Base-by-base conservation (phyloP, 2,329 filamentous ascomycete species). In the Fusarium coicis region DNA sequence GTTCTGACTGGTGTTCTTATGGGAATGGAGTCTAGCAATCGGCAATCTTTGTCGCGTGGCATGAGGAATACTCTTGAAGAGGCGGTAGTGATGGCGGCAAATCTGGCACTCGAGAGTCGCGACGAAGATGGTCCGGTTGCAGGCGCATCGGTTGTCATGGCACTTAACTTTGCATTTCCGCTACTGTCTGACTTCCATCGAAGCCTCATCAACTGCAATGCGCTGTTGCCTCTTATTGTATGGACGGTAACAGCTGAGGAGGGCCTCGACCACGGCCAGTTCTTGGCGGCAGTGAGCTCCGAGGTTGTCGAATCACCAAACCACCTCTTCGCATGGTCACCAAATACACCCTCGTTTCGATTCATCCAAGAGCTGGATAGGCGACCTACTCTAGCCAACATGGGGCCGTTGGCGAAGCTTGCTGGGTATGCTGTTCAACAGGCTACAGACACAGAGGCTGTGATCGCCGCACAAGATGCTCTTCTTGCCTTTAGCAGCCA, bases 1-100 rank as follows among this genome's bases (percentile, higher is more conserved):
- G 88, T 95, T 10, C 87, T 97, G 14, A 91, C 91, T 0, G 95
- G 94, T 7, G 84, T 97, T 28, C 82, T 97, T 65, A 88, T 96
- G 79, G 94, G 93, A 14, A 92, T 95, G 78, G 92, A 93, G 73
- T 85, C 87, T 21, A 86, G 89, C 68, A 88, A 91, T 44, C 84
- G 90, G 50, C 87, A 88, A 66, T 88, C 89, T n/a, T 81, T 95
- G n/a, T 89, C 91, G 10, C 83, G 85, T 37, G 82, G 86, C 56
- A 86, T 96, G 80, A 87, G 91, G 50, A 87, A 85, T 39, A 93
- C 89, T 46, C 84, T 97, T 1, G 93, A 96, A 78, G 85, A 87
- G 23, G 93, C 93, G 4, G 87, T 97, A 39, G 91, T 94, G 14
- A 90, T 88, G 37, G 93, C 94, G 15, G 86, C 91, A 2, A 96